A percentile compares a stretch with the other conserved stretches of the same genome.
phyloP scores from a whole-genome alignment of 2,329 filamentous ascomycete species.

The Calonectria pseudoturangicola region DNA sequence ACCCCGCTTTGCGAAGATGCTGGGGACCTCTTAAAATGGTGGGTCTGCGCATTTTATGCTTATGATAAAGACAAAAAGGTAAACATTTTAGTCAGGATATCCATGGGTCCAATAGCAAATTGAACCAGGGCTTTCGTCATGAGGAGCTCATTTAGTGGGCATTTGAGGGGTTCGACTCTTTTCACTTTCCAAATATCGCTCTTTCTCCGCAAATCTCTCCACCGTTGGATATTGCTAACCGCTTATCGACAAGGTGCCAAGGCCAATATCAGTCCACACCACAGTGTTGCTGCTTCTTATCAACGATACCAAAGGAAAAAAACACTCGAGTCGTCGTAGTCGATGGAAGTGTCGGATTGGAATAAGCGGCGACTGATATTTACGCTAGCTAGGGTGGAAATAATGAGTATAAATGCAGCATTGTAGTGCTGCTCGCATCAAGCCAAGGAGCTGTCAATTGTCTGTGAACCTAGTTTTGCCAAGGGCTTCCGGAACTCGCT shows the following conservation, averaged over 20 bases:
- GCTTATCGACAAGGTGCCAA: conserved; percentile 9
- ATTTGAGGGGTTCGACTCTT: conserved; percentile 10
- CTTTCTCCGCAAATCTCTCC: conserved; percentile 3
- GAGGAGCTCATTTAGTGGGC: not conserved
- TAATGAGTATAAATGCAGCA: not conserved
- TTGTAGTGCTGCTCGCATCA: not conserved
- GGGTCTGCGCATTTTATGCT: no score
- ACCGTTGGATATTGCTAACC: conserved; percentile 14
- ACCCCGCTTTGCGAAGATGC: no score
- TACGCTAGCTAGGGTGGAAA: not conserved
- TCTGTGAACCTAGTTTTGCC: not conserved
- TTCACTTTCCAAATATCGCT: conserved; percentile 18
- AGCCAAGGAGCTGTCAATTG: not conserved
- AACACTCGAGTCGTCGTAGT: not conserved
- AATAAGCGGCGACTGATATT: not conserved
- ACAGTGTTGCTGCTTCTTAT: not conserved
- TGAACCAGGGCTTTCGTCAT: not conserved
- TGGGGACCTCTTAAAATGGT: no score
- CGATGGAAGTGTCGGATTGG: not conserved
- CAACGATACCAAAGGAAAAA: conserved; percentile 12
- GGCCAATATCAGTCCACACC: conserved; percentile 21
- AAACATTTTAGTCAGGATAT: no score
- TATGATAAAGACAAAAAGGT: no score
- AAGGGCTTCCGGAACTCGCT: not conserved
- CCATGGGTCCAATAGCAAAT: not conserved